Base-by-base conservation (phyloP, 176 grass and related monocot genomes). In the Saccharum spontaneum region DNA sequence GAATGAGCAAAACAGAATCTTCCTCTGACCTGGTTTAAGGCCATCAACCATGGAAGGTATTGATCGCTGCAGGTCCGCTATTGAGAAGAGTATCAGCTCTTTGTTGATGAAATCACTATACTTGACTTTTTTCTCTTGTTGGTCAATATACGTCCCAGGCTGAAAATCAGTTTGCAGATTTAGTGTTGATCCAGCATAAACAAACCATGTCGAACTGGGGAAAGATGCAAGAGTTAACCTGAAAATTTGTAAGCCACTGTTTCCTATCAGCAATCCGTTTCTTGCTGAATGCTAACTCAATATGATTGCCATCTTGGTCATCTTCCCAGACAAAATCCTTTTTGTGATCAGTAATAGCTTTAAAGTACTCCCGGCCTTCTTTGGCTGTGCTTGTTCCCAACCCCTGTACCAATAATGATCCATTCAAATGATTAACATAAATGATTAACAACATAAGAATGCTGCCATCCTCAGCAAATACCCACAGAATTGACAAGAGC, bases 11-110 rank as follows among this genome's bases (percentile, higher is more conserved):
- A 86, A 94, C 61, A 97, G 86, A 52, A 97, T 93, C 87, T 97
- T 97, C 70, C 95, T 95, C 64, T 98, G 90, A 10, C 86, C 88
- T 60, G 96, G 96, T 68, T 98, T 98, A 43, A 98, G 65, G 31
- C 96, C 96, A 61, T 98, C 96, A 3, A 95, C 89, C 93, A 98
- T 94, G 75, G 96, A 98, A 48, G 96, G 96, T 88, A 98, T 94
- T 52, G 93, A 98, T 43, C 96, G 71, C 63, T 92, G 92, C 31
- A 98, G 91, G 80, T 98, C 95, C 13, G 95, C 95, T 90, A 93
- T 89, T 3, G 93, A 98, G 77, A 95, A 98, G 7, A 95, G 83
- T 40, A 98, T 95, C 40, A 98, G 46, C 83, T 98, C 95, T 85
- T 92, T 95, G 89, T 98, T 95, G 85, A 98, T 92, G 79, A 98